phyloP scores from a whole-genome alignment of 208 protist species.

The Leishmania mexicana region DNA sequence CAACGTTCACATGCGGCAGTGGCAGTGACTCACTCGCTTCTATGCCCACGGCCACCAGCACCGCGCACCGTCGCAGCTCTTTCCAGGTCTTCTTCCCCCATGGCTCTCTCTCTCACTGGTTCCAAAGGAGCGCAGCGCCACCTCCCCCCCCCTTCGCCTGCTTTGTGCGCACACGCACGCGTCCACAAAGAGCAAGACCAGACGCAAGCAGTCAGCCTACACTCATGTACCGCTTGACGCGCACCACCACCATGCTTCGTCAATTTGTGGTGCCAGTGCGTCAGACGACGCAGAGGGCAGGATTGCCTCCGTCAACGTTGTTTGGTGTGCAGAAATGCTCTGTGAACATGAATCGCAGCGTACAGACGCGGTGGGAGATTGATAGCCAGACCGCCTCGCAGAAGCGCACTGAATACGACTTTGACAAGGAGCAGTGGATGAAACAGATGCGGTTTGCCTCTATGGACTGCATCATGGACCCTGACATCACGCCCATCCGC shows the following conservation, averaged over 20 bases:
- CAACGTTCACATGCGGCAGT: too few species aligned
- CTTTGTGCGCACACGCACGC: background rate
- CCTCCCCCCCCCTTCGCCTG: background rate
- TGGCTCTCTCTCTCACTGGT: background rate
- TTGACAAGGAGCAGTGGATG: constrained; percentile 93
- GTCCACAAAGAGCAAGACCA: background rate
- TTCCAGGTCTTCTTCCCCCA: background rate
- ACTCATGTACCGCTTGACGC: background rate
- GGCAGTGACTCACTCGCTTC: background rate
- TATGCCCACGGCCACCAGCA: background rate
- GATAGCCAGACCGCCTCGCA: constrained; percentile 72
- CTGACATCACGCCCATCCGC: constrained; percentile 79
- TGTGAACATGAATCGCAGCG: constrained; percentile 88
- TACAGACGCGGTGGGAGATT: constrained; percentile 84
- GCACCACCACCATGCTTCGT: constrained; percentile 21
- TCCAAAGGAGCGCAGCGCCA: background rate
- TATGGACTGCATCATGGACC: constrained; percentile 94
- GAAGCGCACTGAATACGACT: constrained; percentile 90
- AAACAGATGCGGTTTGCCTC: constrained; percentile 93
- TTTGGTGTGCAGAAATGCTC: constrained; percentile 36
- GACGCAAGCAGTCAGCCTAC: background rate
- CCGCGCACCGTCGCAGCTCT: background rate
- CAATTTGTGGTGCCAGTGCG: constrained; percentile 12
- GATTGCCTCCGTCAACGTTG: background rate
- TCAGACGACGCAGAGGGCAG: background rate